A percentile compares a stretch with the other conserved stretches of the same genome.
phyloP scores from a whole-genome alignment of 106 monocot species.

The Dioscorea alata region DNA sequence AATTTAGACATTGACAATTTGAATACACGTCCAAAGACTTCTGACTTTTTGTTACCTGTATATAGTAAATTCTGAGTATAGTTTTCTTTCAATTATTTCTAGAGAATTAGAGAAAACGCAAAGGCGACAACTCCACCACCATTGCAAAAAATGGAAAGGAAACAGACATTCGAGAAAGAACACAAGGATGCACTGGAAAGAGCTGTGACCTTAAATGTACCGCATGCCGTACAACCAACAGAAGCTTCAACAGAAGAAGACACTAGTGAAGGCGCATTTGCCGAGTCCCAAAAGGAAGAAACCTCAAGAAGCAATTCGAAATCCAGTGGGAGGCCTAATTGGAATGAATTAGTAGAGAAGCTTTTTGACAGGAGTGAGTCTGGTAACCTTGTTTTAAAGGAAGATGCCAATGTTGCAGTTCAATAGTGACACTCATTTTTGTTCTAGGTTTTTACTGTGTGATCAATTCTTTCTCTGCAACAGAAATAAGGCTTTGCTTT shows the following conservation, averaged over 20 bases:
- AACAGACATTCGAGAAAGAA: slow-evolving; percentile 49
- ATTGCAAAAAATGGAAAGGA: slow-evolving; percentile 73
- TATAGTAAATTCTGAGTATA: no score
- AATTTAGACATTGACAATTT: no score
- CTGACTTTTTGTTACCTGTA: no score
- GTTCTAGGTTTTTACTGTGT: background rate
- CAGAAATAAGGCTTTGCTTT: no score
- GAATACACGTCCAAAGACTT: no score
- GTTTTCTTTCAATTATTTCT: background rate
- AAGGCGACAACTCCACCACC: slow-evolving; percentile 28
- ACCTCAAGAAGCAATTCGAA: slow-evolving; percentile 8
- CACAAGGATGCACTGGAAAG: slow-evolving; percentile 69
- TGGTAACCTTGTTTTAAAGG: slow-evolving; percentile 15
- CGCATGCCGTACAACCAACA: slow-evolving; percentile 40
- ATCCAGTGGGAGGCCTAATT: slow-evolving; percentile 20
- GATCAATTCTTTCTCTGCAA: no score
- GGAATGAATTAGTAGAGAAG: slow-evolving; percentile 34
- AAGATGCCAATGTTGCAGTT: background rate
- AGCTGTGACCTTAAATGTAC: slow-evolving; percentile 59
- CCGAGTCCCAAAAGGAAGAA: background rate
- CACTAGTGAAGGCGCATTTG: background rate
- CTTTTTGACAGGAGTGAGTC: slow-evolving; percentile 22
- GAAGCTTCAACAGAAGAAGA: background rate
- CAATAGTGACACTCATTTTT: background rate
- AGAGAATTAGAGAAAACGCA: slow-evolving; percentile 50